Evolutionary conservation across 257 asterid genomes (phyloP).

Genomic region (Plantago major): DNA sequence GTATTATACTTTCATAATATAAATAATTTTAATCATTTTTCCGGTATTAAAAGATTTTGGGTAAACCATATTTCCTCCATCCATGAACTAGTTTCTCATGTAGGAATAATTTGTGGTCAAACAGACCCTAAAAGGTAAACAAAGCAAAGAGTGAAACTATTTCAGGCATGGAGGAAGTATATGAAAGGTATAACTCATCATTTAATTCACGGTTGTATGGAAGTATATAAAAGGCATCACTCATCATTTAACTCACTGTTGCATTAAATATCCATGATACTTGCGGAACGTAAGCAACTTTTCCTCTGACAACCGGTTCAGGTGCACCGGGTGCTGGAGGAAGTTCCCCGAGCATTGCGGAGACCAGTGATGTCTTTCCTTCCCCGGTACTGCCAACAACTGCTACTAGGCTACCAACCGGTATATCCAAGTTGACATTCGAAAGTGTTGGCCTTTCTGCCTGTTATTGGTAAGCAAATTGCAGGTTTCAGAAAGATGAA

Average conservation of each 20-base stretch:
- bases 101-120: too few relatives aligned
- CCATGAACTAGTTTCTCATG: too few relatives aligned
- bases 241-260: slow-evolving; percentile 50
- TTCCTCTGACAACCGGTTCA: slow-evolving; percentile 74
- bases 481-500: slow-evolving; percentile 8
- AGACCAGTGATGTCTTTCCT: slow-evolving; percentile 93
- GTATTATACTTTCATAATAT: too few relatives aligned
- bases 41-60: too few relatives aligned
- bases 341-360: slow-evolving; percentile 99
- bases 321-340: slow-evolving; percentile 52
- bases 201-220: too few relatives aligned
- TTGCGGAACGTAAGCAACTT: slow-evolving; percentile 92
- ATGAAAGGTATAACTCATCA: too few relatives aligned
- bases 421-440: slow-evolving; percentile 80
- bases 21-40: too few relatives aligned
- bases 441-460: slow-evolving; percentile 73
- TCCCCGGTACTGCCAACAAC: slow-evolving; percentile 95
- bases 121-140: too few relatives aligned
- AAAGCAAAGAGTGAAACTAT: too few relatives aligned
- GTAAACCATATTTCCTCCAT: too few relatives aligned
- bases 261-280: slow-evolving; percentile 99
- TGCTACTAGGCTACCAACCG: slow-evolving; percentile 83
- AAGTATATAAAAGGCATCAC: background rate
- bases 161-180: too few relatives aligned
- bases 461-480: slow-evolving; percentile 34